Conservation (phyloP, 106 monocot genomes). For the Iris macrosiphon region DNA sequence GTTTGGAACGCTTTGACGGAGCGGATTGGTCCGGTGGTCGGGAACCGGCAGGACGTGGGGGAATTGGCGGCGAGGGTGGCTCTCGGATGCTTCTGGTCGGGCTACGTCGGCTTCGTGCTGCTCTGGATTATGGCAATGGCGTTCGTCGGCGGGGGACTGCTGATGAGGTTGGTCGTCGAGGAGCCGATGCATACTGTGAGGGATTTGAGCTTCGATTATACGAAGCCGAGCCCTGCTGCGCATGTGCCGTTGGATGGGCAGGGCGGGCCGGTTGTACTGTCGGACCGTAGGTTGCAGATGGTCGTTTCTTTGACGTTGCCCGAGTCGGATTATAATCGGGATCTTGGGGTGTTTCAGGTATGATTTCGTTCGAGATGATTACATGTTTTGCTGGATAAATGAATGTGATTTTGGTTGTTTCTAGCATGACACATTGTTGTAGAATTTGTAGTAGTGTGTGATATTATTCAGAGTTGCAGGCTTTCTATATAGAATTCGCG, state of each 20-base stretch:
- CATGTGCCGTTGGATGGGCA: constrained; percentile 39
- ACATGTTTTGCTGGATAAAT: too few species aligned
- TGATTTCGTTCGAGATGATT: too few species aligned
- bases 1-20: constrained; percentile 11
- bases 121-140: constrained; percentile 38
- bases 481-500: too few species aligned
- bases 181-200: constrained; percentile 51
- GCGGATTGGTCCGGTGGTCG: constrained; percentile 1
- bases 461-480: too few species aligned
- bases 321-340: constrained; percentile 82
- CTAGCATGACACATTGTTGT: too few species aligned
- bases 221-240: constrained; percentile 68
- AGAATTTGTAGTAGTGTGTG: too few species aligned
- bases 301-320: constrained; percentile 66
- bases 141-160: constrained; percentile 39
- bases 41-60: constrained; percentile 9
- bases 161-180: constrained; percentile 43
- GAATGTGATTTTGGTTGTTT: too few species aligned
- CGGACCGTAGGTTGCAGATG: constrained; percentile 47
- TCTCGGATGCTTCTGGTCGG: constrained; percentile 59
- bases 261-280: constrained; percentile 32
- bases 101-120: constrained; percentile 49
- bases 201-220: constrained; percentile 83
- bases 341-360: constrained; percentile 95
- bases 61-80: constrained; percentile 31